These are phyloP conservation scores for Fusarium ramigenum DNA, from an alignment of 2,329 filamentous ascomycete genomes.

Conservation along the genomic window DNA sequence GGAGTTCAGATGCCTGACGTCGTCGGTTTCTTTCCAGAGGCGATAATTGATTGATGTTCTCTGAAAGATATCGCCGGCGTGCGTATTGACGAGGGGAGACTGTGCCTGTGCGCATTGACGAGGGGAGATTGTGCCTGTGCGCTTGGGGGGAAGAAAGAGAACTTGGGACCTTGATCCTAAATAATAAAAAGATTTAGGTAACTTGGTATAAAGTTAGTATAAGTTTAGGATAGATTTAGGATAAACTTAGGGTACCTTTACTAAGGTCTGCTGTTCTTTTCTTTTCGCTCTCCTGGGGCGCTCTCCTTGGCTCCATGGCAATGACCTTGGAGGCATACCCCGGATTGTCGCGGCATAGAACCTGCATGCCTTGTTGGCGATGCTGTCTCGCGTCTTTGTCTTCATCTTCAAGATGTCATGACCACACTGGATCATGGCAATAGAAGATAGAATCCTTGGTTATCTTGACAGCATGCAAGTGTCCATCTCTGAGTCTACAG, in stretches of 20 bases:
- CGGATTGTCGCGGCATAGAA: too few relatives aligned
- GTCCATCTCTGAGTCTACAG: neutral
- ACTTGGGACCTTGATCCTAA: too few relatives aligned
- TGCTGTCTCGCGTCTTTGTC: fast-evolving
- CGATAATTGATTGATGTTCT: neutral
- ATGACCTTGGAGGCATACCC: neutral
- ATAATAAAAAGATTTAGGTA: too few relatives aligned
- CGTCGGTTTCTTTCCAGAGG: neutral
- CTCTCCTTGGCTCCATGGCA: neutral
- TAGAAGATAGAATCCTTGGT: neutral
- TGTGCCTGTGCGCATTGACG: neutral
- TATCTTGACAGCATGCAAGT: neutral
- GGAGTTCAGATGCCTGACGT: neutral
- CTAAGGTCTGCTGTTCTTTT: too few relatives aligned
- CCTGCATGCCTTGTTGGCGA: neutral
- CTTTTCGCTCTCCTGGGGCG: too few relatives aligned
- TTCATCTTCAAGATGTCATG: neutral
- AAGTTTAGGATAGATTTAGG: too few relatives aligned
- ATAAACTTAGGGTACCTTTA: too few relatives aligned
- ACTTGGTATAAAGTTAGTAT: too few relatives aligned
- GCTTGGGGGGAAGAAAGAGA: too few relatives aligned
- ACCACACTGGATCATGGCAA: neutral
- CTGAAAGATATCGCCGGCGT: neutral
- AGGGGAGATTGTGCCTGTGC: neutral
- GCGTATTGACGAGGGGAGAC: neutral